Evolutionary conservation across 2,329 filamentous ascomycete species (phyloP), one percentile per base, ranked within the genome.

Genomic region (Cercospora beticola): DNA sequence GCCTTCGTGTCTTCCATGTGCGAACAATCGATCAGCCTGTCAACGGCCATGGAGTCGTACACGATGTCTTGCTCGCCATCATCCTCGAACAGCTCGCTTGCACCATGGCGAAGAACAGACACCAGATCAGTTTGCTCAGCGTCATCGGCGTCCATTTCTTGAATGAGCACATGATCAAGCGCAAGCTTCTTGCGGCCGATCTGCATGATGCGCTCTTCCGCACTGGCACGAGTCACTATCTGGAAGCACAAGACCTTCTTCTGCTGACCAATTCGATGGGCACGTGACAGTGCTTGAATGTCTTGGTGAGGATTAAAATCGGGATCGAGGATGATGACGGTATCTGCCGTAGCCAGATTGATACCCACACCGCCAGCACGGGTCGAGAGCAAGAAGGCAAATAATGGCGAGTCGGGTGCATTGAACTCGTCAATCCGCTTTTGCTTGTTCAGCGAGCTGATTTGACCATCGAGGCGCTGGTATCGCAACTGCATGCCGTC

Each of bases 241-340:
- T 98, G 94, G 76, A 98, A 97, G 72, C 96, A 97, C 1, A 99
- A 85, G 0, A 99, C 95, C 75, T 96, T 97, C 73, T 95, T 93
- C 79, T 93, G 93, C 80, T 99, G 96, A 0, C 96, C 96, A 71
- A 99, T 98, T 28, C 95, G 90, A 80, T 99, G 95, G 18, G 94
- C 95, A 72, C 96, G 89, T 31, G 94, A 97, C 31, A 99, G 85
- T 0, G 95, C 95, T 79, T 99, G 95, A 49, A 99, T 91, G 76
- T 99, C 96, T 80, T 99, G 95, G 77, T 99, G 95, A 0, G 95
- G 95, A 70, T 99, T 99, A 83, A 97, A 98, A 77, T 99, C 95
- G 0, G 93, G 93, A 75, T 99, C 94, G 73, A 98, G 88, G 72
- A 99, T 97, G 72, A 99, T 97, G 70, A 99, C 96, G 0, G 95